A percentile compares a stretch with the other conserved stretches of the same genome.
phyloP scores from a whole-genome alignment of 805 yeast species.

The Starmerella khaoyaiensis region DNA sequence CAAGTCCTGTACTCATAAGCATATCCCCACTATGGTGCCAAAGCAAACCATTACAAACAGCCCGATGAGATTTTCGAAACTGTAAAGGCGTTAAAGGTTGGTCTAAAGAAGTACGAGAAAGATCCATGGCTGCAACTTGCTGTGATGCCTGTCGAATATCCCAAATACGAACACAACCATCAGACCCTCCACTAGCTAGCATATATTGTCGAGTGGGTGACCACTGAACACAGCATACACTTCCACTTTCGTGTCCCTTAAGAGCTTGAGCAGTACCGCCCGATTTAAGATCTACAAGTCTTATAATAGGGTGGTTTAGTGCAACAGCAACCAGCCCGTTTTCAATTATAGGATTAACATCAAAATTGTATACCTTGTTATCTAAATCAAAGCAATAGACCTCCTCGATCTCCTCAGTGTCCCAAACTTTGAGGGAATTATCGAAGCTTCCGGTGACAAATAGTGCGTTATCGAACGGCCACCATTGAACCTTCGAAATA shows the following conservation, averaged over 20 bases:
- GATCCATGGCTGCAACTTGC: slow-evolving; percentile 51
- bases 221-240: slow-evolving; percentile 54
- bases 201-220: slow-evolving; percentile 50
- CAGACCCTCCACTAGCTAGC: slow-evolving; percentile 67
- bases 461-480: slow-evolving; percentile 80
- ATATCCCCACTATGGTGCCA: slow-evolving; percentile 60
- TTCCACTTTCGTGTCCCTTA: slow-evolving; percentile 43
- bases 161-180: slow-evolving; percentile 76
- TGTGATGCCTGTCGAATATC: slow-evolving; percentile 61
- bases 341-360: slow-evolving; percentile 37
- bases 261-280: slow-evolving; percentile 63
- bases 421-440: slow-evolving; percentile 67
- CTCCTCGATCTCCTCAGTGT: slow-evolving; percentile 48
- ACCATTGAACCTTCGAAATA: slow-evolving; percentile 66
- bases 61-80: slow-evolving; percentile 52
- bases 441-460: slow-evolving; percentile 76
- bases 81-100: slow-evolving; percentile 24
- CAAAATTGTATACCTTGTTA: slow-evolving; percentile 53
- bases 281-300: slow-evolving; percentile 62
- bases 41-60: slow-evolving; percentile 61
- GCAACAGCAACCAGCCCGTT: slow-evolving; percentile 57
- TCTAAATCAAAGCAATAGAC: slow-evolving; percentile 56
- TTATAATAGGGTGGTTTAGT: slow-evolving; percentile 51
- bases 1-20: slow-evolving; percentile 58
- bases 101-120: slow-evolving; percentile 33